Conservation (phyloP, 1,284 basidiomycete genomes). For the Fomitopsis palustris region DNA sequence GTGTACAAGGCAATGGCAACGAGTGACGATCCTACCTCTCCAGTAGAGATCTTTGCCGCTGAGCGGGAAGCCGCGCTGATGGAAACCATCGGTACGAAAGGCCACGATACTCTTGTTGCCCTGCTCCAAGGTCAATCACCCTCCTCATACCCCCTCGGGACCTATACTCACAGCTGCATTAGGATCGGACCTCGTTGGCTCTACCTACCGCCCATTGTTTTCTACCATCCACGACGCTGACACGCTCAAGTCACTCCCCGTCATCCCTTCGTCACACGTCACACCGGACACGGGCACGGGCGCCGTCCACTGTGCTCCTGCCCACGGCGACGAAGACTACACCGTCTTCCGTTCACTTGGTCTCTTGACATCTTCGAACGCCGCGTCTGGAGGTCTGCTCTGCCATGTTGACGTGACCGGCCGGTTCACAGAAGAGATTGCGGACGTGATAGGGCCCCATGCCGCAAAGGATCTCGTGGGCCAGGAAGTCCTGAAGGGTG, state of each 20-base stretch:
- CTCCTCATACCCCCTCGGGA: not conserved
- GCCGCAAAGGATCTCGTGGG: constrained; percentile 54
- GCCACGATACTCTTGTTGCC: not conserved
- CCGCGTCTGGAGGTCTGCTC: constrained; percentile 33
- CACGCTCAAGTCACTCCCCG: constrained; percentile 29
- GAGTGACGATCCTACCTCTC: constrained; percentile 22
- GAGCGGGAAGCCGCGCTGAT: constrained; percentile 43
- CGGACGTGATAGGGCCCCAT: constrained; percentile 47
- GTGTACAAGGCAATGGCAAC: constrained; percentile 63
- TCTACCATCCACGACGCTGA: constrained; percentile 20
- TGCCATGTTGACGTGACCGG: constrained; percentile 89
- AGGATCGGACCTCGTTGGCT: constrained; percentile 66
- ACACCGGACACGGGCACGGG: constrained; percentile 91
- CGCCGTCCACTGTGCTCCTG: constrained; percentile 93
- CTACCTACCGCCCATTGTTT: constrained; percentile 73
- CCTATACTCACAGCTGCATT: constrained; percentile 1
- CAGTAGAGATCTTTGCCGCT: constrained; percentile 62
- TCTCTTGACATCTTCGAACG: constrained; percentile 34
- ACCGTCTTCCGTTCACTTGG: constrained; percentile 56
- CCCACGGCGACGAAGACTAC: constrained; percentile 95
- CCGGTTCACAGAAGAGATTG: constrained; percentile 58
- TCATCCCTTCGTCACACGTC: constrained; percentile 69
- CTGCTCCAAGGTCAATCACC: constrained; percentile 3
- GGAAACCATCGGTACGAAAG: constrained; percentile 9
- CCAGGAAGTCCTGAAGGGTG: constrained; percentile 70